A percentile compares a stretch with the other conserved stretches of the same genome.
phyloP scores from a whole-genome alignment of 352 stramenopile species.

The Phytophthora pinifolia region DNA sequence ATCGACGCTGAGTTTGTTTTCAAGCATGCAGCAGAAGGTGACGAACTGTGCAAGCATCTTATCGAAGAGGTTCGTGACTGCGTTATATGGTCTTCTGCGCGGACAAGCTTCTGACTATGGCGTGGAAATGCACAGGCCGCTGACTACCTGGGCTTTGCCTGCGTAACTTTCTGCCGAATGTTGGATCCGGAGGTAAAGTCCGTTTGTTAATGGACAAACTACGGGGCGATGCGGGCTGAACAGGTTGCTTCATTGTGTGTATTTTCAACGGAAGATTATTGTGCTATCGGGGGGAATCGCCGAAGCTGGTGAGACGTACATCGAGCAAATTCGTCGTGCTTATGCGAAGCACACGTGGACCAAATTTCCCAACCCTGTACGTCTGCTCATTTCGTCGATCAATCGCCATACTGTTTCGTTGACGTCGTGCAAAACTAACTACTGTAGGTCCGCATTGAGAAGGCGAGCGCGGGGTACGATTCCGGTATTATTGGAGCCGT shows the following conservation, averaged over 20 bases:
- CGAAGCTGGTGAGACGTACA: constrained; percentile 67
- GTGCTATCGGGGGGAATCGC: constrained; percentile 77
- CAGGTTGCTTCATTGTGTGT: neutral
- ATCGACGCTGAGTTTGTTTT: constrained; percentile 82
- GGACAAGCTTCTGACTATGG: neutral
- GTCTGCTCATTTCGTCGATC: neutral
- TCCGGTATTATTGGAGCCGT: constrained; percentile 81
- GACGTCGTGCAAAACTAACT: no score
- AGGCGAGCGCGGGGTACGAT: constrained; percentile 80
- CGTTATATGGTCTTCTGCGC: neutral
- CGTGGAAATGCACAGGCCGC: constrained; percentile 44
- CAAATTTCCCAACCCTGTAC: constrained; percentile 70
- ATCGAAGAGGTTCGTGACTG: constrained; percentile 55
- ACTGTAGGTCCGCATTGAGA: constrained; percentile 69
- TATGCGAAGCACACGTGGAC: constrained; percentile 79
- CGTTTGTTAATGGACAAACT: neutral
- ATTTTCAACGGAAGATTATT: constrained; percentile 52
- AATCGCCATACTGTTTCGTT: no score
- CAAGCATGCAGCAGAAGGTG: constrained; percentile 58
- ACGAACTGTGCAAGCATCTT: constrained; percentile 66
- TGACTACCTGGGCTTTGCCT: constrained; percentile 83
- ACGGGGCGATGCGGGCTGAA: neutral
- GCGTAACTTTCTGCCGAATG: constrained; percentile 75
- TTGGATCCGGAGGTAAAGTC: constrained; percentile 66
- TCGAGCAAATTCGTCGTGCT: constrained; percentile 59